A percentile compares a stretch with the other conserved stretches of the same genome.
phyloP scores from a whole-genome alignment of 2,329 filamentous ascomycete species.

The Bimuria novae-zelandiae region DNA sequence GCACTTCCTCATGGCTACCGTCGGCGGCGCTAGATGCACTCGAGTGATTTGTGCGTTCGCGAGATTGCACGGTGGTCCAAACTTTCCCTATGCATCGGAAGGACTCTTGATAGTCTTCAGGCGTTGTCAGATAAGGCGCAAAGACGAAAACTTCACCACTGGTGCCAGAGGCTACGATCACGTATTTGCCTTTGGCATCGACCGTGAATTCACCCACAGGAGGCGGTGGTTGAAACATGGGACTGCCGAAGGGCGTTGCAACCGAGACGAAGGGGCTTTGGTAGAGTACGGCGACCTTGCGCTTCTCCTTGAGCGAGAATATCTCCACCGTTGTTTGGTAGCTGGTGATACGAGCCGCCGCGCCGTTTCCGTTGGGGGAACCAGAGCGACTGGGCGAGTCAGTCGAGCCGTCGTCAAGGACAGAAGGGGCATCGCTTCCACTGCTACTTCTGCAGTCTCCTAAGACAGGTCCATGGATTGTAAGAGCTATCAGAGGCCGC shows the following conservation, averaged over 20 bases:
- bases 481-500: constrained; percentile 77
- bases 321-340: constrained; percentile 91
- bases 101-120: constrained; percentile 31
- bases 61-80: constrained; percentile 81
- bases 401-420: constrained; percentile 42
- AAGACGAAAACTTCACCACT: constrained; percentile 90
- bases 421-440: constrained; percentile 42
- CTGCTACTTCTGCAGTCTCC: constrained; percentile 50
- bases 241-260: constrained; percentile 60
- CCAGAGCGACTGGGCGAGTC: constrained; percentile 44
- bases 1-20: constrained; percentile 39
- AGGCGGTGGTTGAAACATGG: constrained; percentile 68
- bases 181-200: constrained; percentile 70
- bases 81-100: constrained; percentile 82
- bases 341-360: constrained; percentile 53
- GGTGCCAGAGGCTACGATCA: constrained; percentile 76
- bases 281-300: constrained; percentile 73
- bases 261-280: constrained; percentile 67
- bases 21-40: constrained; percentile 43
- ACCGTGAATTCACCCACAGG: constrained; percentile 75
- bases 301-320: constrained; percentile 79
- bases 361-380: constrained; percentile 33
- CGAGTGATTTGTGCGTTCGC: constrained; percentile 40
- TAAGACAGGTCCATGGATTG: constrained; percentile 76
- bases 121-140: constrained; percentile 37